Base-by-base conservation (phyloP, 345 rosid species). In the Eucalyptus polyanthemos region DNA sequence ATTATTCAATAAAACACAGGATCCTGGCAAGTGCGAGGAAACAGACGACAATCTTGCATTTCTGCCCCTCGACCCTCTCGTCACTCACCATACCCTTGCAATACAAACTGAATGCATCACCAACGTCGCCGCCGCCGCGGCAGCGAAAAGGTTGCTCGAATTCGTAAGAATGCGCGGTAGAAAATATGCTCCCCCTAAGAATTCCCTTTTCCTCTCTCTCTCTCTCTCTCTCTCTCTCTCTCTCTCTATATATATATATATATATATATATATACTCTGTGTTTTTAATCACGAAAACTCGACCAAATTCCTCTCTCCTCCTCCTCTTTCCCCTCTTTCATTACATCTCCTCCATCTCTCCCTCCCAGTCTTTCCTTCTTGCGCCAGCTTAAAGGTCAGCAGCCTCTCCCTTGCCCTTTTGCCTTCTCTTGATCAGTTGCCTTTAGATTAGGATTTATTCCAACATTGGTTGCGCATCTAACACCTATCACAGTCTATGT, bases 51-150 rank as follows among this genome's bases (percentile, higher is more conserved):
- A 51, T 51, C 54, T 69, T 31, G 42, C 86, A 90, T 58, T 40
- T 86, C 72, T 91, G 60, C 83, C 89, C 81, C 80, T 90, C 90
- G 22, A 88, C 89, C 76, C 86, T 86, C 15, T 88, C 89, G 65
- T 91, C 92, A n/a, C 91, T 88, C 88, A 50, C 88, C 88, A 91
- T 13, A 49, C 93, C 94, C 89, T 90, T 91, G 86, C 87, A 89
- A 87, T 90, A 93, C 51, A 93, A 45, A 56, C 90, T 89, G 69
- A 91, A 87, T 2, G 50, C 56, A 10, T 69, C 88, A 21, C 80
- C 49, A 69, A 87, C 53, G 17, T 89, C 21, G 45, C 19, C 10
- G 40, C 87, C 87, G 4, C 58, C 25, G 2, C 44, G 2, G 8
- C 42, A 5, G 42, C 44, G 0, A 0, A 17, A 16, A 51, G 54